phyloP scores from a whole-genome alignment of 345 rosid species.

The Citropsis articulata region DNA sequence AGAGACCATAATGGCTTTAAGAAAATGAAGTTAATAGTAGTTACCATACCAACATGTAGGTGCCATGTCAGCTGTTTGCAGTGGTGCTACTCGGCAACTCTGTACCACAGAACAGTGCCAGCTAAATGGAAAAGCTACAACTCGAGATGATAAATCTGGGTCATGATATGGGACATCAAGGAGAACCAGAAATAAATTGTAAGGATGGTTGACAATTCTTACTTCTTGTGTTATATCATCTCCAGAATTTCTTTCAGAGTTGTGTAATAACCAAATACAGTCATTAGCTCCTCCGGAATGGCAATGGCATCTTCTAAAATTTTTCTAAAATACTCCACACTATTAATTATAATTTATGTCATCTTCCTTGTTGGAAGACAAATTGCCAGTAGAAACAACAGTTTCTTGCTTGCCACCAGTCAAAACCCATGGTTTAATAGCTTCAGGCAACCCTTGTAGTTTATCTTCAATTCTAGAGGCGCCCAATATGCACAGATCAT shows the following conservation, averaged over 20 bases:
- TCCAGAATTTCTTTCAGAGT: slow-evolving; percentile 36
- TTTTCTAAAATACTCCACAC: slow-evolving; percentile 66
- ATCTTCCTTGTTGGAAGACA: slow-evolving; percentile 76
- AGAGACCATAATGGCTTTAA: not conserved
- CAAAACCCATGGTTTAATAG: slow-evolving; percentile 94
- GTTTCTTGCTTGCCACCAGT: slow-evolving; percentile 99
- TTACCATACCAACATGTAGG: slow-evolving; percentile 95
- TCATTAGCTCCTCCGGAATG: slow-evolving; percentile 42
- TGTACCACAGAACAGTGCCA: slow-evolving; percentile 78
- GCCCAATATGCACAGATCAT: slow-evolving; percentile 57
- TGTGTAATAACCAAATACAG: slow-evolving; percentile 28
- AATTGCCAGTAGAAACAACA: slow-evolving; percentile 91
- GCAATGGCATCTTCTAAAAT: slow-evolving; percentile 67
- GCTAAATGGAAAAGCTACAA: slow-evolving; percentile 84
- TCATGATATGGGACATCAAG: slow-evolving; percentile 16
- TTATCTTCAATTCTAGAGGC: slow-evolving; percentile 96
- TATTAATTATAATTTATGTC: slow-evolving; percentile 75
- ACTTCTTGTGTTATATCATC: slow-evolving; percentile 44
- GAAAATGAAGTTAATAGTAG: slow-evolving; percentile 17
- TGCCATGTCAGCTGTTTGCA: slow-evolving; percentile 98
- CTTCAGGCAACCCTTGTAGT: slow-evolving; percentile 91
- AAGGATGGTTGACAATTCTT: slow-evolving; percentile 9
- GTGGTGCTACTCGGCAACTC: slow-evolving; percentile 97
- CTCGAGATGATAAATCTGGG: slow-evolving; percentile 20
- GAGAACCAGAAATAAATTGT: slow-evolving; percentile 9